These are phyloP conservation scores for Chlorella sp. DNA, from an alignment of 139 green algal species.

Conservation along the genomic window DNA sequence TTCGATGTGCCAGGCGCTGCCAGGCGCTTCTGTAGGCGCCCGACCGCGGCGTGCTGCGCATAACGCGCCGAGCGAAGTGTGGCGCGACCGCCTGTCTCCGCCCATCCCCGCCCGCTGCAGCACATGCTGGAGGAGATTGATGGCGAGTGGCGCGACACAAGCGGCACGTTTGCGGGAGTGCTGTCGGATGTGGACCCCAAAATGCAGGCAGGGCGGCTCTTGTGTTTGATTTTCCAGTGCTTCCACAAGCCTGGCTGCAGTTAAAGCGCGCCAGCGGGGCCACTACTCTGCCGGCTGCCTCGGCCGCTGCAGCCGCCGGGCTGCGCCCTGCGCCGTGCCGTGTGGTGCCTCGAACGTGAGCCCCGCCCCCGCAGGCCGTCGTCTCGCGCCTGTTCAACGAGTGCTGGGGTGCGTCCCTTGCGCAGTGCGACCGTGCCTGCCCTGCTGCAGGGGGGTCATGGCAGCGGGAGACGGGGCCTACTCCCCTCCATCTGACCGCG, in stretches of 20 bases:
- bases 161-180: constrained; percentile 15
- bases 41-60: too few species aligned
- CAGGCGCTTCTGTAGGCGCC: too few species aligned
- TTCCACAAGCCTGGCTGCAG: too few species aligned
- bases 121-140: constrained; percentile 13
- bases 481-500: not conserved
- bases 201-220: too few species aligned
- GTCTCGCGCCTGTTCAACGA: constrained; percentile 28
- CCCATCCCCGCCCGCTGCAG: not conserved
- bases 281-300: too few species aligned
- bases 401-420: constrained; percentile 1
- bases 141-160: constrained; percentile 1
- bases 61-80: too few species aligned
- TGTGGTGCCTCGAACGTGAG: too few species aligned
- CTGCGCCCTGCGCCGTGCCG: too few species aligned
- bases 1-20: too few species aligned
- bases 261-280: too few species aligned
- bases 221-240: too few species aligned
- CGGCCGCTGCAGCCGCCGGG: too few species aligned
- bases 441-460: not conserved
- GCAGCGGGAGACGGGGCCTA: not conserved
- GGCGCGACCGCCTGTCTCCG: not conserved
- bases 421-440: not conserved
- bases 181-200: constrained; percentile 12
- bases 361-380: not conserved